Percentiles rank a stretch among this genome's conserved stretches.
Evolutionary conservation across 345 rosid species (phyloP).

Genomic region (Lepidium sativum): DNA sequence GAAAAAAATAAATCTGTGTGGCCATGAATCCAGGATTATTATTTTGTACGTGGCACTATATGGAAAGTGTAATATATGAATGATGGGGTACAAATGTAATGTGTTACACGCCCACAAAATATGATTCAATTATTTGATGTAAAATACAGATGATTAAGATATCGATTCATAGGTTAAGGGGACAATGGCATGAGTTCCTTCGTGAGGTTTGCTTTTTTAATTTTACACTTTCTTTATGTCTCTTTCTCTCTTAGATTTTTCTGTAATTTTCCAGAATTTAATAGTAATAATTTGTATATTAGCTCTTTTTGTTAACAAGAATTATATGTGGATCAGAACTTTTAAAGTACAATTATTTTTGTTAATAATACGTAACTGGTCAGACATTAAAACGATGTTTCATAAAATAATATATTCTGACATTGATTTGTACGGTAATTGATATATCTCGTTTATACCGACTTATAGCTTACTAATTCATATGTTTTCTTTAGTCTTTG

Average conservation of each 20-base stretch:
- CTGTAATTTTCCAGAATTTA: slow-evolving; percentile 2
- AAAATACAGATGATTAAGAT: neutral
- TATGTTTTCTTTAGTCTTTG: too few species aligned
- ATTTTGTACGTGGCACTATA: neutral
- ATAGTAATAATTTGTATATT: neutral
- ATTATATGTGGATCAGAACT: slow-evolving; percentile 1
- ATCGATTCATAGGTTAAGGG: neutral
- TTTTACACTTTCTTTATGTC: slow-evolving; percentile 14
- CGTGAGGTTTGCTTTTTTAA: neutral
- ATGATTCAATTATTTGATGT: slow-evolving; percentile 10
- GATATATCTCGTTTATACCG: too few species aligned
- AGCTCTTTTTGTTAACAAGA: neutral
- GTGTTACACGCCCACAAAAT: slow-evolving; percentile 8
- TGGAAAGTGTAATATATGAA: neutral
- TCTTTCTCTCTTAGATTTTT: slow-evolving; percentile 13
- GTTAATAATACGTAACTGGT: neutral
- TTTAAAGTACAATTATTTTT: neutral
- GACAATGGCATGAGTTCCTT: slow-evolving; percentile 22
- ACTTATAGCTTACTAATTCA: too few species aligned
- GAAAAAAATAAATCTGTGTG: neutral
- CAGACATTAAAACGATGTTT: neutral
- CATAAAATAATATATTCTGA: neutral
- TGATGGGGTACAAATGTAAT: neutral
- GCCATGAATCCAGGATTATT: neutral
- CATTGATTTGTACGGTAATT: neutral